Evolutionary conservation across 2,329 filamentous ascomycete species (phyloP), one percentile per base, ranked within the genome.

Genomic region (Stachybotrys elegans): DNA sequence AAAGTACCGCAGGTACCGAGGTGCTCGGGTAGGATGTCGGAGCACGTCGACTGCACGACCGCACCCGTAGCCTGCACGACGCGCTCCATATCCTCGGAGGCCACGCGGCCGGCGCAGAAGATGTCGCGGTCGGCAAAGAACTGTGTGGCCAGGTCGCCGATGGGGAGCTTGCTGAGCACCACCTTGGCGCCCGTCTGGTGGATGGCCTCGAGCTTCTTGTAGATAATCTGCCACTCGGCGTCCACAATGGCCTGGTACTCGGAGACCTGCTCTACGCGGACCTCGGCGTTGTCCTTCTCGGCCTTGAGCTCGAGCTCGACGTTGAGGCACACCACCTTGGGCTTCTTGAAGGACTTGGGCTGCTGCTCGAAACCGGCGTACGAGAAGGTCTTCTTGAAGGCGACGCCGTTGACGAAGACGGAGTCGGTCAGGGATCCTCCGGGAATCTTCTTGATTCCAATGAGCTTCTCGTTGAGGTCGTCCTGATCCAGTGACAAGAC

Each of bases 201-300:
- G 43, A 95, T 73, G 40, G 92, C 88, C 73, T 98, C 93, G 65
- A 98, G 87, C 78, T 98, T 98, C 76, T 96, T 92, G 81, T 86
- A 97, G 68, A 98, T 98, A 63, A 98, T 98, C 70, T 96, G 90
- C 93, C 93, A 98, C 70, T 98, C 93, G 22, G 93, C 93, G 62
- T 98, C 93, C 63, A 98, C 93, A 56, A 98, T 96, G 51, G 93
- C 93, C 72, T 98, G 93, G 74, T 98, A 98, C 71, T 98, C 93
- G 17, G 92, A 95, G 42, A 98, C 93, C 69, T 97, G 91, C 71
- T 97, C 93, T 46, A 98, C 91, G 47, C 93, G 85, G 51, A 98
- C 90, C 73, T 98, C 93, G 47, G 93, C 93, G 60, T 98, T 98
- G 73, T 98, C 93, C 78, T 96, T 98, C 69, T 98, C 93, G 50